These are phyloP conservation scores for Mytilinidion resinicola DNA, from an alignment of 495 filamentous ascomycete species.

Conservation along the genomic window DNA sequence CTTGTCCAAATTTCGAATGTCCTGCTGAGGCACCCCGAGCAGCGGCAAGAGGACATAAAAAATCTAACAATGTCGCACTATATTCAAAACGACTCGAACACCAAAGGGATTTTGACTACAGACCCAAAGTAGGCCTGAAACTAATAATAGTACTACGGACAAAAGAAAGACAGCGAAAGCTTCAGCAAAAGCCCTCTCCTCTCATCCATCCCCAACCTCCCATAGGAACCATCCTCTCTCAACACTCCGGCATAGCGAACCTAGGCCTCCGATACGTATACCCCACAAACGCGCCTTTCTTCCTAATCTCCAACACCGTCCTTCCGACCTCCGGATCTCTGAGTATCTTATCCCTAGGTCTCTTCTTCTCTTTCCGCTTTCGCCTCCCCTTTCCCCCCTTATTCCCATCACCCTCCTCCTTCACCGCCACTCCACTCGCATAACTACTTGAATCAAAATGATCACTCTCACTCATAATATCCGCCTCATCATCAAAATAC, in stretches of 20 bases:
- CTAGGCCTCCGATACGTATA: constrained; percentile 72
- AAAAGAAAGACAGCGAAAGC: no score
- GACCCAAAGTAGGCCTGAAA: no score
- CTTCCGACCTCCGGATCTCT: constrained; percentile 59
- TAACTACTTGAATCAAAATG: constrained; percentile 37
- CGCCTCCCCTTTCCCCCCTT: constrained; percentile 33
- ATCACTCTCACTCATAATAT: constrained; percentile 47
- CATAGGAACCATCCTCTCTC: constrained; percentile 7
- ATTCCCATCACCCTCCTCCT: constrained; percentile 14
- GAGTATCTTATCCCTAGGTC: constrained; percentile 73
- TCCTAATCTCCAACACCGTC: constrained; percentile 68
- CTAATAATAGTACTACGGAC: no score
- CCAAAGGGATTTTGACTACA: no score
- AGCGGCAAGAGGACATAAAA: no score
- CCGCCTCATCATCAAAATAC: constrained; percentile 78
- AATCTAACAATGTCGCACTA: no score
- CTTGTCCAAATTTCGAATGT: no score
- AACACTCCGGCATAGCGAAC: constrained; percentile 20
- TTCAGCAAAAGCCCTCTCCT: no score
- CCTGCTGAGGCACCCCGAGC: no score
- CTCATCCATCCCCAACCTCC: no score
- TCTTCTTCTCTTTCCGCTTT: constrained; percentile 52
- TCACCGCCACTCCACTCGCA: not conserved
- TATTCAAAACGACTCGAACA: no score
- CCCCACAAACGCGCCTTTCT: constrained; percentile 76